Evolutionary conservation across 768 basidiomycete genomes (phyloP).

Genomic region (Russula sp.): DNA sequence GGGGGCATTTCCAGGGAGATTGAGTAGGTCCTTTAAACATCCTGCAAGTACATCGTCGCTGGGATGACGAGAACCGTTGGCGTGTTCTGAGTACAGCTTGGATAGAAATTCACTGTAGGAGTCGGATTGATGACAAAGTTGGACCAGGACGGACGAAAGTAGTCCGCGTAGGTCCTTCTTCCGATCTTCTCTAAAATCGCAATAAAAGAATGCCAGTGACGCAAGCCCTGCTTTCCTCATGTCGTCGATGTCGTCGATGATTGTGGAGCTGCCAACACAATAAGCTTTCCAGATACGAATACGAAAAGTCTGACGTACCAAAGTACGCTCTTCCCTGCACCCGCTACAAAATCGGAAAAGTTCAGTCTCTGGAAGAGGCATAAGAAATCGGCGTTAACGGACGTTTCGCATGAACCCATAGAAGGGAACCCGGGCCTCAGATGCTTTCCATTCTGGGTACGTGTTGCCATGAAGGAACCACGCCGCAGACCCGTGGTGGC

Average conservation of each 20-base stretch:
- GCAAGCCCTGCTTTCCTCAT: not conserved
- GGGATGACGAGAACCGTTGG: not conserved
- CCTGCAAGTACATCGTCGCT: not conserved
- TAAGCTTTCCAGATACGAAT: not conserved
- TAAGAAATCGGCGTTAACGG: not conserved
- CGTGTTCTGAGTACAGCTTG: not conserved
- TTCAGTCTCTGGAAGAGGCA: not conserved
- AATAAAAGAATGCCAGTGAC: not conserved
- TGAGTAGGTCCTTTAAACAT: not conserved
- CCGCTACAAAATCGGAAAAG: not conserved
- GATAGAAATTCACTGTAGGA: not conserved
- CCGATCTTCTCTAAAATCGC: not conserved
- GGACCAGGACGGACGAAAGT: not conserved
- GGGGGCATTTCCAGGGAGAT: not conserved
- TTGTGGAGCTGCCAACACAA: not conserved
- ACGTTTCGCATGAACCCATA: conserved; percentile 2
- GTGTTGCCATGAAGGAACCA: not conserved
- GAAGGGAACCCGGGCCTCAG: not conserved
- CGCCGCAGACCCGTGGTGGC: not conserved
- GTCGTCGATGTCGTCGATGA: not conserved
- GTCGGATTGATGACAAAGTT: not conserved
- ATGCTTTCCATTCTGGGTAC: not conserved
- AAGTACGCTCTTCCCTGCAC: not conserved
- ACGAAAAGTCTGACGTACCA: not conserved
- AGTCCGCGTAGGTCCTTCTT: not conserved